Evolutionary conservation across 257 asterid genomes (phyloP), one percentile per base, ranked within the genome.

Genomic region (Primulina tabacum): DNA sequence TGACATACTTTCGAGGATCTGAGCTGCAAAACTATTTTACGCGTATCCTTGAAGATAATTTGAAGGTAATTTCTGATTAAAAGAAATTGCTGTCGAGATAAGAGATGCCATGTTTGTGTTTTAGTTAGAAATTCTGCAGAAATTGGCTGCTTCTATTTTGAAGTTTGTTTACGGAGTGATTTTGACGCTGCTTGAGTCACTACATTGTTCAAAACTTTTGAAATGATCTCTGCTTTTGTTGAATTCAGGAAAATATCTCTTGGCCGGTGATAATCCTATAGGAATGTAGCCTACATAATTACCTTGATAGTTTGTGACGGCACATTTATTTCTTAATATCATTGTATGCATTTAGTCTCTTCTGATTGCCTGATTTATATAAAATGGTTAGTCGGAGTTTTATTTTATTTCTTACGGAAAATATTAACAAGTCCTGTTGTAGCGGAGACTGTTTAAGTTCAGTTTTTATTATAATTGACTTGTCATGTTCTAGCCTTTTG

Each of bases 1-100:
- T 91, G 88, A 91, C 97, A 59, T 83, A 94, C 81, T 94, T 94
- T 73, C 87, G 99, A 76, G 99, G 99, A 68, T 94, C 99, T 66
- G 99, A 94, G 77, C 81, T 94, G 77, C 99, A 94, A 81, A 94
- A 94, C 76, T 94, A 89, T 76, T 94, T 94, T 72, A 91, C 99
- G 73, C 97, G 97, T 60, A 89, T 94, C 78, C 86, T 91, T 76
- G 99, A 94, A 88, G 99, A 94, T 81, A 88, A 94, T 80, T 79
- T 94, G 71, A 94, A 94, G 96, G 99, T 89, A 65, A 40, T 37
- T 79, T 77, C 56, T 40, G 43, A 73, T 61, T 43, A 9, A 2
- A 17, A 64, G 35, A 59, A 9, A 62, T 33, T 53, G 3, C 34
- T 62, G 16, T 29, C 26, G 12, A 59, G 26, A 35, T 11, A 8